A percentile compares a stretch with the other conserved stretches of the same genome.
These are phyloP conservation scores for Rhizomucor miehei DNA, from an alignment of 371 early-diverging fungal species.

Conservation along the genomic window DNA sequence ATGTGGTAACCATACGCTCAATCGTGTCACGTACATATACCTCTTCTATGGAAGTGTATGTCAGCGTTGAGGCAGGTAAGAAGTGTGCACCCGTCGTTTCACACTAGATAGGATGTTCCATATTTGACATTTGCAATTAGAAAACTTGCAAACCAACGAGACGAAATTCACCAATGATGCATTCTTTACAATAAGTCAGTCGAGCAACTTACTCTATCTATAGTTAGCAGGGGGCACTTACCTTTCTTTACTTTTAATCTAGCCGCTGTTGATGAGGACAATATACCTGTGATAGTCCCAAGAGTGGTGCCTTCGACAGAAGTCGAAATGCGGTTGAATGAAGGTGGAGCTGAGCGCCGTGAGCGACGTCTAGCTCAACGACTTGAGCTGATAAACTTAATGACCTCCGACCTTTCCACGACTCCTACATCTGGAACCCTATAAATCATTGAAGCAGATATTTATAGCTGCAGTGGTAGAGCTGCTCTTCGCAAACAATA, in stretches of 20 bases:
- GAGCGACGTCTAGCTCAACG: constrained; percentile 40
- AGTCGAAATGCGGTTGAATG: constrained; percentile 34
- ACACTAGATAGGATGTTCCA: too few relatives aligned
- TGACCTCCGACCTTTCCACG: constrained; percentile 1
- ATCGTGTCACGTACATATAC: constrained; percentile 55
- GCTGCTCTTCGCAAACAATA: too few relatives aligned
- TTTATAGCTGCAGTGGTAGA: too few relatives aligned
- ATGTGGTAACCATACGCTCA: constrained; percentile 58
- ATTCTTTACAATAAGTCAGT: constrained; percentile 56
- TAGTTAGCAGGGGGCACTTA: neutral
- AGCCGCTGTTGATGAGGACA: constrained; percentile 46
- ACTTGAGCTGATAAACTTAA: constrained; percentile 37
- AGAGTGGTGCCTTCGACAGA: constrained; percentile 40
- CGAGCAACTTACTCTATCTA: constrained; percentile 2
- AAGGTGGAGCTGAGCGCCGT: constrained; percentile 44
- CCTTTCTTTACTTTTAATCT: constrained; percentile 1
- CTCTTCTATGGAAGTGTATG: constrained; percentile 63
- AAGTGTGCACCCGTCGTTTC: neutral
- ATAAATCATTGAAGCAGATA: too few relatives aligned
- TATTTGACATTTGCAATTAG: too few relatives aligned
- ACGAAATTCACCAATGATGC: constrained; percentile 61
- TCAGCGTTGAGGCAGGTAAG: constrained; percentile 54
- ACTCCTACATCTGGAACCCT: too few relatives aligned
- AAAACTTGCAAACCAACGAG: constrained; percentile 55
- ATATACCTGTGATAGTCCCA: constrained; percentile 47